These are phyloP conservation scores for Tetracladium marchalianum DNA, from an alignment of 495 filamentous ascomycete genomes.

Conservation along the genomic window DNA sequence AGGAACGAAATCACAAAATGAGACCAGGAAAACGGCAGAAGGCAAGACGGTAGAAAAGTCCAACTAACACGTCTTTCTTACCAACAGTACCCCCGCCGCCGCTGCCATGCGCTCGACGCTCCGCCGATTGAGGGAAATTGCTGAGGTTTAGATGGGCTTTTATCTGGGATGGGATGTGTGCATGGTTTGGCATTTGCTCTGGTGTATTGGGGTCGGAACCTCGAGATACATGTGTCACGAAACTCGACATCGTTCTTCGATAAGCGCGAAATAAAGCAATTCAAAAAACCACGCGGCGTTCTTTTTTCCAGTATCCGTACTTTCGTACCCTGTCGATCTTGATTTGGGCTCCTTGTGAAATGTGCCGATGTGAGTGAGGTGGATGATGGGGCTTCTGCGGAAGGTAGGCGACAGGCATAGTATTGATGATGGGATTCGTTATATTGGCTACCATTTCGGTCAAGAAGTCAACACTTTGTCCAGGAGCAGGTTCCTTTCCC, in stretches of 20 bases:
- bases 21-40: neutral
- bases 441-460: no score
- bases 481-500: no score
- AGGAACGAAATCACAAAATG: neutral
- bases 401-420: slow-evolving; percentile 5
- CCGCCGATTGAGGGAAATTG: slow-evolving; percentile 93
- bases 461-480: no score
- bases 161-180: slow-evolving; percentile 27
- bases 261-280: slow-evolving; percentile 20
- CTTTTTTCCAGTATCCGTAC: neutral
- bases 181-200: slow-evolving; percentile 20
- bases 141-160: slow-evolving; percentile 64
- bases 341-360: slow-evolving; percentile 6
- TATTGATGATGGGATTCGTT: no score
- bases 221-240: slow-evolving; percentile 9
- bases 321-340: slow-evolving; percentile 1
- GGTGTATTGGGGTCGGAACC: slow-evolving; percentile 20
- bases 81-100: slow-evolving; percentile 78
- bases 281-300: slow-evolving; percentile 11
- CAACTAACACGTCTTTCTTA: slow-evolving; percentile 8
- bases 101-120: slow-evolving; percentile 96
- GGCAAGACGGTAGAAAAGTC: neutral
- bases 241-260: slow-evolving; percentile 22
- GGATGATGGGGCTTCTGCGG: neutral
- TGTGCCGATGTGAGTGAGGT: slow-evolving; percentile 6